Conservation (phyloP, 352 stramenopile species). For the Blastocystis sp. region DNA sequence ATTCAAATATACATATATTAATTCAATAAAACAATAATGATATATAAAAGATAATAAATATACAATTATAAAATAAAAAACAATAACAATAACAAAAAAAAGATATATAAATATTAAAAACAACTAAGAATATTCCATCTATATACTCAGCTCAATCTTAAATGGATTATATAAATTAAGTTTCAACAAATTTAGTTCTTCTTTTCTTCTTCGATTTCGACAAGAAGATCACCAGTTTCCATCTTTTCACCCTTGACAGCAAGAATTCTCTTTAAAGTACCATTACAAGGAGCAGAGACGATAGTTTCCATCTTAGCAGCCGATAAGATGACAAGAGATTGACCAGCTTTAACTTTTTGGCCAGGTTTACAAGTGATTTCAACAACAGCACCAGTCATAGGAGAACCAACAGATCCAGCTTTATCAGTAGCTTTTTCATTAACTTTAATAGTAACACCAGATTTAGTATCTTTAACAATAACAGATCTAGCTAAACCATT, state of each 20-base stretch:
- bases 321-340: conserved; percentile 71
- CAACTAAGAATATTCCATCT: no score
- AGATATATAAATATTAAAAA: no score
- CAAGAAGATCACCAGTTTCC: conserved; percentile 70
- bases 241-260: conserved; percentile 77
- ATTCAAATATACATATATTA: no score
- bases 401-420: conserved; percentile 63
- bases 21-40: no score
- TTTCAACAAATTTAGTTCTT: no score
- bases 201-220: conserved; percentile 87
- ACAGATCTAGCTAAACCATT: conserved; percentile 62
- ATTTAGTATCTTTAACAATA: conserved; percentile 37
- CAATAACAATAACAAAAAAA: no score
- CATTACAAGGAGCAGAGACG: conserved; percentile 64
- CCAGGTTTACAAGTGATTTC: conserved; percentile 73
- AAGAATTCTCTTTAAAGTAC: conserved; percentile 66
- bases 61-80: no score
- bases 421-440: conserved; percentile 65
- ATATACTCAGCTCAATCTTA: no score
- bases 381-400: conserved; percentile 85
- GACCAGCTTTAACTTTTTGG: conserved; percentile 68
- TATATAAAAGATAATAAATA: no score
- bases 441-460: conserved; percentile 41
- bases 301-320: conserved; percentile 98
- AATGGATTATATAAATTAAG: no score